These are phyloP conservation scores for Boletus vinaceobasis DNA, from an alignment of 768 basidiomycete species.

Conservation along the genomic window DNA sequence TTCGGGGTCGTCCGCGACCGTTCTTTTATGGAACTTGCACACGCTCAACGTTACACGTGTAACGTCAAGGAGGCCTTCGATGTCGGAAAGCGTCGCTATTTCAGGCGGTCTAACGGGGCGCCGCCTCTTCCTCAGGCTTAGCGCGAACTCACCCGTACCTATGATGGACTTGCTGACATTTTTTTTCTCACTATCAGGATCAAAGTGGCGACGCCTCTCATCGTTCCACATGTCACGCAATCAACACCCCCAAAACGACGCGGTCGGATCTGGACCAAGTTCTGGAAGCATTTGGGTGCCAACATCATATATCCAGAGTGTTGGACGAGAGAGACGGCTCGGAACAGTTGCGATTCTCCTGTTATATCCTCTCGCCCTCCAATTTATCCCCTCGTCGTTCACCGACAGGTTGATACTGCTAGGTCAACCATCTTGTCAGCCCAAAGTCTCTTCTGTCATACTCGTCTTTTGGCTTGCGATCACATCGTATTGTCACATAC, in stretches of 20 bases:
- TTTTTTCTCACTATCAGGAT: slow-evolving; percentile 9
- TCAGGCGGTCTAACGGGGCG: slow-evolving; percentile 4
- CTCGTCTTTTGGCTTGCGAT: neutral
- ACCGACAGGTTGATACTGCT: too few relatives aligned
- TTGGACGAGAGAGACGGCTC: neutral
- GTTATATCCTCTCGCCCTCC: too few relatives aligned
- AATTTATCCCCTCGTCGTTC: too few relatives aligned
- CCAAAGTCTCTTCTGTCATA: neutral
- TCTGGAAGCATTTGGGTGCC: neutral
- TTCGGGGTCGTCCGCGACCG: neutral
- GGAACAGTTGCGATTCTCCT: neutral
- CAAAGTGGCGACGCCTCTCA: slow-evolving; percentile 2
- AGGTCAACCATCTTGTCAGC: neutral
- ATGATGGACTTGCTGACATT: too few relatives aligned
- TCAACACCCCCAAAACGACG: slow-evolving; percentile 6
- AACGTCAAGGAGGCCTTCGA: slow-evolving; percentile 15
- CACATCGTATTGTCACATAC: neutral
- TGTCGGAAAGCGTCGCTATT: neutral
- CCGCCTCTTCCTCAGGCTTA: neutral
- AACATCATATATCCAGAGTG: neutral
- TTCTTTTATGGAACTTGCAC: neutral
- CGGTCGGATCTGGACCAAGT: neutral
- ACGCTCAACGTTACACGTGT: slow-evolving; percentile 30
- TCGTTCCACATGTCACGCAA: slow-evolving; percentile 8
- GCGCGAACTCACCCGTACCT: neutral